Evolutionary conservation across 768 basidiomycete genomes (phyloP).

Genomic region (Cyclocybe aegerita): DNA sequence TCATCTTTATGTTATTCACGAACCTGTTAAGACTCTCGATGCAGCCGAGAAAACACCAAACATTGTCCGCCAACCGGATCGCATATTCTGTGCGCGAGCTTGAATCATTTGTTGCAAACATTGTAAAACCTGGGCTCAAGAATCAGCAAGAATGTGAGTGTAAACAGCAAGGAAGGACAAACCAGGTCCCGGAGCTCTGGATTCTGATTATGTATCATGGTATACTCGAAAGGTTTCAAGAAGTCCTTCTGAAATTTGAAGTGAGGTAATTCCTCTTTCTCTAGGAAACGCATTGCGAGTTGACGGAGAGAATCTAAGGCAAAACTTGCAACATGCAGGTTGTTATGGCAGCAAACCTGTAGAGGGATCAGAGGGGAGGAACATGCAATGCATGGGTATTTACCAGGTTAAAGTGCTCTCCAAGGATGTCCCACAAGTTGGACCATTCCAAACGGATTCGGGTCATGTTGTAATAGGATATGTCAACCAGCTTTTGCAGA

Average conservation of each 20-base stretch:
- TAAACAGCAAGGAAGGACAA: constrained; percentile 4
- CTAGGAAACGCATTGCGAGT: constrained; percentile 96
- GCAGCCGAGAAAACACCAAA: constrained; percentile 98
- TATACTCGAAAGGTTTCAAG: constrained; percentile 95
- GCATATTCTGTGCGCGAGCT: constrained; percentile 89
- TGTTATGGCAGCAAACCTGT: constrained; percentile 97
- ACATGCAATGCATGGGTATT: constrained; percentile 7
- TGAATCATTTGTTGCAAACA: constrained; percentile 99
- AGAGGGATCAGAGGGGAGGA: constrained; percentile 6
- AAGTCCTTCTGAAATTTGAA: constrained; percentile 99
- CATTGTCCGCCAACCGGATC: constrained; percentile 99
- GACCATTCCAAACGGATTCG: constrained; percentile 99
- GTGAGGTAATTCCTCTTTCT: constrained; percentile 96
- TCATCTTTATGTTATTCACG: constrained; percentile 13
- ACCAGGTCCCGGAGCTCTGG: constrained; percentile 97
- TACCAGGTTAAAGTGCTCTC: constrained; percentile 98
- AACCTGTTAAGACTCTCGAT: constrained; percentile 87
- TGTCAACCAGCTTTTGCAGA: constrained; percentile 96
- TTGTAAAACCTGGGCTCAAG: constrained; percentile 73
- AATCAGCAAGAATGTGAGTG: neutral
- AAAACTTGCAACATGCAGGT: constrained; percentile 94
- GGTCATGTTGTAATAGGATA: constrained; percentile 99
- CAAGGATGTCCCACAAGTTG: constrained; percentile 95
- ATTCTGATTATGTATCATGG: constrained; percentile 95
- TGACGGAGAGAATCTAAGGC: constrained; percentile 96